A percentile compares a stretch with the other conserved stretches of the same genome.
Conservation (phyloP, 2,329 filamentous ascomycete species). For the Xylariales sp. region DNA sequence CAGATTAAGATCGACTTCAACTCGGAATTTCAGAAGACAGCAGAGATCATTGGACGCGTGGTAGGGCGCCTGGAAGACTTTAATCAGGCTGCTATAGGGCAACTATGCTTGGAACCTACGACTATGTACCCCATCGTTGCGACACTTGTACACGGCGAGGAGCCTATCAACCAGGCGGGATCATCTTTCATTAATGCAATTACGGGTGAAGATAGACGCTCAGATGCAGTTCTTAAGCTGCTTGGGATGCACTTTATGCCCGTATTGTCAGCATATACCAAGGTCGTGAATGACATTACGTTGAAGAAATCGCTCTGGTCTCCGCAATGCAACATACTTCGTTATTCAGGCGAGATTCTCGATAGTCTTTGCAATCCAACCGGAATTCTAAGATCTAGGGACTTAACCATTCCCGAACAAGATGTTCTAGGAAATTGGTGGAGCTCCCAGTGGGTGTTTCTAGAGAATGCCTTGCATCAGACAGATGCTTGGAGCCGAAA, state of each 20-base stretch:
- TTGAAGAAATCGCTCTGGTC: conserved; percentile 62
- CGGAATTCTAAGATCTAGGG: conserved; percentile 66
- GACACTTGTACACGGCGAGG: conserved; percentile 83
- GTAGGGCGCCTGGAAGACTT: conserved; percentile 85
- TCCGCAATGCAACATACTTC: conserved; percentile 67
- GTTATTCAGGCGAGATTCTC: conserved; percentile 68
- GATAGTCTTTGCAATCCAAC: conserved; percentile 67
- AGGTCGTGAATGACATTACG: conserved; percentile 57
- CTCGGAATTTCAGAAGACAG: conserved; percentile 67
- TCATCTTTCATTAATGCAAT: conserved; percentile 86
- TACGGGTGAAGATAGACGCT: conserved; percentile 71
- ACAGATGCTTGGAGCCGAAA: conserved; percentile 86
- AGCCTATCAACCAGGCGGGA: conserved; percentile 81
- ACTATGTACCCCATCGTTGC: conserved; percentile 81
- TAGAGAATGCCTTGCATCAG: conserved; percentile 83
- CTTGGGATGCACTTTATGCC: conserved; percentile 58
- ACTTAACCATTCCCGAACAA: conserved; percentile 70
- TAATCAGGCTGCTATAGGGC: conserved; percentile 72
- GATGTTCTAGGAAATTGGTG: conserved; percentile 81
- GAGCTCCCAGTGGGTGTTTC: conserved; percentile 83
- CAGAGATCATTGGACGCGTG: conserved; percentile 74
- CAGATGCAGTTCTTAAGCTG: conserved; percentile 61
- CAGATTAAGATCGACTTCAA: conserved; percentile 78
- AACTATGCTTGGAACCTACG: conserved; percentile 74
- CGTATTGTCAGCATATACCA: conserved; percentile 59